Evolutionary conservation across 305 asterid genomes (phyloP), one percentile per base, ranked within the genome.

Genomic region (Salvia sclarea): DNA sequence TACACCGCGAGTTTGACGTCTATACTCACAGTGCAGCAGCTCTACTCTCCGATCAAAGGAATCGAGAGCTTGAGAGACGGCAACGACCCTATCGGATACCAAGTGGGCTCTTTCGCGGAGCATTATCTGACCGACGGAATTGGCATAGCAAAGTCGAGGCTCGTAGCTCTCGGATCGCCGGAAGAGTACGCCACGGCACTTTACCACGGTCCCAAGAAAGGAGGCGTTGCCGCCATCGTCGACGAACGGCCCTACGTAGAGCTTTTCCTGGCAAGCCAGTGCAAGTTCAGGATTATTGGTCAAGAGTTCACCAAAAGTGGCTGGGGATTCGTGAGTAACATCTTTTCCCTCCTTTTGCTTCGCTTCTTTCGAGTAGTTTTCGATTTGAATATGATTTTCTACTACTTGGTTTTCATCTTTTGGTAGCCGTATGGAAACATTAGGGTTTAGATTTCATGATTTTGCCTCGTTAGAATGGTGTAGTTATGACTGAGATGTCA

Each of bases 1-100:
- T 92, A 92, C 60, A 92, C 96, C 1, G 96, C 98, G 2, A 92
- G 89, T 68, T 76, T 91, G 79, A 89, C 96, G 31, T 89, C 96
- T 16, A 85, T 91, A 66, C 95, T 91, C 60, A 87, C 98, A 6
- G 94, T 87, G 3, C 95, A 89, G 50, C 95, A 84, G 80, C 95
- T 92, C 14, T 75, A 82, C 69, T 88, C 98, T 20, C 85, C 97
- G 1, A 83, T 92, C 72, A 88, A 83, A 30, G 97, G 98, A 62
- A 86, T 92, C 8, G 97, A 89, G 45, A 75, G 85, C 76, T 75
- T 92, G 81, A 86, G 73, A 31, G 73, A 80, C 1, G 81, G 84
- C 12, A 69, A 81, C 18, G 89, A 75, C 56, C 83, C 80, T 3
- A 85, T 92, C 40, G 98, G 98, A 35, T 92, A 73, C 71, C 97